Base-by-base conservation (phyloP, 306 rosid species). In the Sechiopsis laciniata region DNA sequence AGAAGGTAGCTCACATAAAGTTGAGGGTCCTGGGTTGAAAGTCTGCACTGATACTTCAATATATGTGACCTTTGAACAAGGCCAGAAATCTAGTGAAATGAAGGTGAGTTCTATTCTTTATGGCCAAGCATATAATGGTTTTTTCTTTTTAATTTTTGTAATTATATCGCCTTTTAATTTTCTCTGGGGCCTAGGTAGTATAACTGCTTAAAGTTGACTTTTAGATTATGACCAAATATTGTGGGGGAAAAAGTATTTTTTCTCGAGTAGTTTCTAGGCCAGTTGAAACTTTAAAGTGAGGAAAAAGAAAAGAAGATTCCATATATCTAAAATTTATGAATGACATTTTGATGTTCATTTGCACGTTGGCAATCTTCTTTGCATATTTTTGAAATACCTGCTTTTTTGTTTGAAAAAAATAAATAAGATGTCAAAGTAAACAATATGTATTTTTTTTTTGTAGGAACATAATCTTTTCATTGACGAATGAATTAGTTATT, bases 21-120 rank as follows among this genome's bases (percentile, higher is more conserved):
- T 68, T 72, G 73, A 75, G 55, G 81, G 68, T 32, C 58, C 35
- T 75, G 76, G 58, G 68, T 83, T 67, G 78, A 45, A 79, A 78
- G 77, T 70, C 59, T 66, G 82, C 52, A 42, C 74, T 66, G 85
- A 82, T 67, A 32, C 76, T 71, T 66, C 35, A 35, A 63, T 82
- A 68, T 22, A 79, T n/a, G 78, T 74, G 75, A 76, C 65, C 76
- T 55, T 19, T 78, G 87, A 77, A 75, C 85, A 82, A 75, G 83
- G 72, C 74, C 86, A 74, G 72, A 81, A 52, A 14, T 76, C 26
- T 63, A 60, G 69, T 54, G 86, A 46, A 77, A 63, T 75, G 37
- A 78, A 85, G 95, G 97, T 87, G 40, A 79, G 72, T 65, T 40
- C 11, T 19, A 40, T 17, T 17, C 17, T 48, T 10, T 17, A 19